Evolutionary conservation across 345 rosid genomes (phyloP), one percentile per base, ranked within the genome.

Genomic region (Arabidopsis arenosa): DNA sequence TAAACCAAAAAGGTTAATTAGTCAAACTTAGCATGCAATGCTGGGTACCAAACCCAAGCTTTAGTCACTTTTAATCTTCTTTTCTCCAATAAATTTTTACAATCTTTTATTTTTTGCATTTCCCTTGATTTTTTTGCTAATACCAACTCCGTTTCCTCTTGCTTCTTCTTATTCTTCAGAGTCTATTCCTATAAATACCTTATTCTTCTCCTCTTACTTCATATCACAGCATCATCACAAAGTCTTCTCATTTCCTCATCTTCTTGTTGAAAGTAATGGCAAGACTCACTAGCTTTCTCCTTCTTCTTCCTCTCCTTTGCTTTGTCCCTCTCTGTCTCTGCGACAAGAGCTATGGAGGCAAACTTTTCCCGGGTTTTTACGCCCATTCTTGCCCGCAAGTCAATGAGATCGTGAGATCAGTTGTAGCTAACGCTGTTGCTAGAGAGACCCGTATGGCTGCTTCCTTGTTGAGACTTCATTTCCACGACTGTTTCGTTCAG

Each of bases 401-500:
- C 37, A 74, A 73, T 1, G 72, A 81, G 48, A 91, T 86, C 21
- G 96, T 91, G 8, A 79, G 79, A 68, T 83, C 84, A 11, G 77
- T 82, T 39, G 90, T 93, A 12, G 81, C 87, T 35, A 73, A 85
- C 67, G 97, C 93, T 7, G 83, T 88, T 15, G 83, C 85, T 0
- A 84, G 66, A 73, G 93, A 93, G 47, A 53, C 86, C 4, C 88
- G 97, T 17, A 91, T 88, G 93, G 97, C 85, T 73, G 97, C 97
- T 81, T 91, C 93, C 23, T 70, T 93, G 57, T 54, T 93, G 33
- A 84, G 98, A 82, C 87, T 91, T 63, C 90, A 85, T 73, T 93
- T 93, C 83, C 97, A 88, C 55, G 98, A 91, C 81, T 91, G 98
- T 62, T 93, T 93, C 69, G 97, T 89, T 79, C 83, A 87, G 85